Evolutionary conservation across 208 protist species (phyloP).

Genomic region (Lotmaria passim): DNA sequence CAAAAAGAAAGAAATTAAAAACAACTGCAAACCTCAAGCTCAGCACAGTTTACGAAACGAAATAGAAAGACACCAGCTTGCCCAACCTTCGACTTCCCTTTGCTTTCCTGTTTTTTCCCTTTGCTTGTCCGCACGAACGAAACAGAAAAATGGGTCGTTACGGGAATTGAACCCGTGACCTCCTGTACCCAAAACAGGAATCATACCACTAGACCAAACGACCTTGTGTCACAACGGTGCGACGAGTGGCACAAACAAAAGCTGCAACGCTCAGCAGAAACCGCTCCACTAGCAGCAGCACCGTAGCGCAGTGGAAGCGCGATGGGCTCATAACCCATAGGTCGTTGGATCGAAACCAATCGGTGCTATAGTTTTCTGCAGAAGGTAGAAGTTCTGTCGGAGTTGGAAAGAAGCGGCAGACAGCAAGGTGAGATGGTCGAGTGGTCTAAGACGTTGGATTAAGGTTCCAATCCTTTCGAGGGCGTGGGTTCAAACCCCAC

Average conservation of each 20-base stretch:
- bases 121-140: background rate
- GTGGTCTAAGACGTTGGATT: no score
- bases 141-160: conserved; percentile 67
- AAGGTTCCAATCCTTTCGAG: no score
- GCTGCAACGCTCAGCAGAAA: background rate
- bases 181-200: conserved; percentile 94
- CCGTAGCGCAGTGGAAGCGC: conserved; percentile 94
- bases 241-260: background rate
- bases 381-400: no score
- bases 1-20: conserved; percentile 7
- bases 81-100: no score
- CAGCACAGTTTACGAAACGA: no score
- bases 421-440: conserved; percentile 60
- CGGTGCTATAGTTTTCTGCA: conserved; percentile 85
- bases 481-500: no score
- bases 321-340: conserved; percentile 96
- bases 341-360: conserved; percentile 95
- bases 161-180: conserved; percentile 94
- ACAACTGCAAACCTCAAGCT: background rate
- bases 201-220: conserved; percentile 95
- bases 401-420: no score
- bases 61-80: no score
- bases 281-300: conserved; percentile 48
- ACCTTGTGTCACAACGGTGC: conserved; percentile 24
- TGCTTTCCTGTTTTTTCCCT: background rate